A percentile compares a stretch with the other conserved stretches of the same genome.
These are phyloP conservation scores for Chenopodium suecicum DNA, from an alignment of 148 eudicot genomes.

Conservation along the genomic window DNA sequence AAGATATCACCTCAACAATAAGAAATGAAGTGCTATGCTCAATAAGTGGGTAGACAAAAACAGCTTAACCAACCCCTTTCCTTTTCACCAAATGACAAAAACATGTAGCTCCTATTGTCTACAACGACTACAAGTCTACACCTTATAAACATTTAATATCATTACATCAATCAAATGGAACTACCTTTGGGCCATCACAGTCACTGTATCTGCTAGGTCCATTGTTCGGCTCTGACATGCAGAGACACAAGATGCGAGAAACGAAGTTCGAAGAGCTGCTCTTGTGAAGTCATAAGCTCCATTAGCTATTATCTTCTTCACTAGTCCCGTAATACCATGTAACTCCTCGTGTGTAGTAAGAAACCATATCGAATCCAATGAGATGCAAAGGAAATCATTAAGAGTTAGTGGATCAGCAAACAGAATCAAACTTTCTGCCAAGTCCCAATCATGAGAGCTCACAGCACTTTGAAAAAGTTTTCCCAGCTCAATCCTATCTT, in stretches of 20 bases:
- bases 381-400: slow-evolving; percentile 89
- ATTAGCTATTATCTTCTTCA: slow-evolving; percentile 63
- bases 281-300: slow-evolving; percentile 96
- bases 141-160: too few relatives aligned
- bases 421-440: slow-evolving; percentile 64
- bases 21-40: neutral
- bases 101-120: neutral
- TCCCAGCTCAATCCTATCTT: slow-evolving; percentile 76
- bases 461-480: slow-evolving; percentile 75
- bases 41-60: neutral
- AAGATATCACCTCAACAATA: neutral
- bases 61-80: neutral
- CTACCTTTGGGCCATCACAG: slow-evolving; percentile 92
- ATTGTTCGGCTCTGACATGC: slow-evolving; percentile 96
- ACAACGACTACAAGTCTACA: neutral
- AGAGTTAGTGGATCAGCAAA: slow-evolving; percentile 79
- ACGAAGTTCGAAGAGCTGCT: slow-evolving; percentile 96
- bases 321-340: slow-evolving; percentile 60
- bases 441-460: slow-evolving; percentile 83
- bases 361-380: slow-evolving; percentile 95
- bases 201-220: slow-evolving; percentile 89
- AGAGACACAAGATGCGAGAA: slow-evolving; percentile 96
- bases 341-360: slow-evolving; percentile 72
- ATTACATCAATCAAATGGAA: neutral
- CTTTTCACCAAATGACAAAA: neutral